These are phyloP conservation scores for Curvularia spicifera DNA, from an alignment of 2,329 filamentous ascomycete species.

Conservation along the genomic window DNA sequence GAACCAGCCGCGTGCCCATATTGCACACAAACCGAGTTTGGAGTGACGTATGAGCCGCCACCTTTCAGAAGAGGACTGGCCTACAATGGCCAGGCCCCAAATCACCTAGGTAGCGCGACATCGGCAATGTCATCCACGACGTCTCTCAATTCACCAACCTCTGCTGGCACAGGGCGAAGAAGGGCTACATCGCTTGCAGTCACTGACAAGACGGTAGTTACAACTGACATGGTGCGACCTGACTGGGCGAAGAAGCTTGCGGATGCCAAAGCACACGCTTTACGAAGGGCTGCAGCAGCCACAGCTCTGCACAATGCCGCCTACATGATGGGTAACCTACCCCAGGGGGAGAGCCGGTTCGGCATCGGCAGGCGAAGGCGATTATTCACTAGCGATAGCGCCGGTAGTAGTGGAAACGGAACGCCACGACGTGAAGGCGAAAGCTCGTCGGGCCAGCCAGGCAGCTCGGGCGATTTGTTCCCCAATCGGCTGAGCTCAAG, in stretches of 20 bases:
- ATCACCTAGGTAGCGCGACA: slow-evolving; percentile 60
- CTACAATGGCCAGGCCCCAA: slow-evolving; percentile 65
- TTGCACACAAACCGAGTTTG: slow-evolving; percentile 93
- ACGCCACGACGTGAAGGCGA: slow-evolving; percentile 52
- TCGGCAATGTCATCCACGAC: slow-evolving; percentile 88
- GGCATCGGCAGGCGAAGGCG: slow-evolving; percentile 54
- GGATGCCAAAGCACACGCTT: slow-evolving; percentile 81
- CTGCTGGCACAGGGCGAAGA: slow-evolving; percentile 56
- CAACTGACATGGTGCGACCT: slow-evolving; percentile 88
- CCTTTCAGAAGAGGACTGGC: slow-evolving; percentile 84
- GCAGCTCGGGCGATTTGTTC: slow-evolving; percentile 47
- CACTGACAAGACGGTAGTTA: slow-evolving; percentile 83
- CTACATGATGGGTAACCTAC: slow-evolving; percentile 76
- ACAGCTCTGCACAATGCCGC: slow-evolving; percentile 94
- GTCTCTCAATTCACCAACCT: slow-evolving; percentile 69
- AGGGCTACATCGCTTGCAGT: slow-evolving; percentile 77
- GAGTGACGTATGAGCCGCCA: slow-evolving; percentile 91
- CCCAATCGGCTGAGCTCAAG: slow-evolving; percentile 59
- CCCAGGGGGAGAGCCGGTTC: slow-evolving; percentile 59
- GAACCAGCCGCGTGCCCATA: slow-evolving; percentile 94
- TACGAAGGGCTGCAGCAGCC: slow-evolving; percentile 86
- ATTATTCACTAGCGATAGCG: slow-evolving; percentile 59
- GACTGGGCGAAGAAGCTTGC: slow-evolving; percentile 94
- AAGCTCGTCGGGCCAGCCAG: slow-evolving; percentile 37
- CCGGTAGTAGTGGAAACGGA: slow-evolving; percentile 53